Evolutionary conservation across 257 asterid species (phyloP).

Genomic region (Ocimum tenuiflorum): DNA sequence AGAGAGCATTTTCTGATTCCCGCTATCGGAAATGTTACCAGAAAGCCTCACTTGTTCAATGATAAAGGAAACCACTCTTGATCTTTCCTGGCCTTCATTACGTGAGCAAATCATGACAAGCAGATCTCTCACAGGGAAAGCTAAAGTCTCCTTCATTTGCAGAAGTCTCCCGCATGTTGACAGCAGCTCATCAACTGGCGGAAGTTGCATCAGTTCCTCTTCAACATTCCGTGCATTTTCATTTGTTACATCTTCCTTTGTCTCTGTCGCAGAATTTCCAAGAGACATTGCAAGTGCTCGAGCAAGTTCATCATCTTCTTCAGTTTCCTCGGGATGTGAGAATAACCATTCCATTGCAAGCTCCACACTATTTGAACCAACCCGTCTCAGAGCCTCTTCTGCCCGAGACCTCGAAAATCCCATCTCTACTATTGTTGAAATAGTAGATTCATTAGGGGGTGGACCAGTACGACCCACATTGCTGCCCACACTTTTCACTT

Average conservation of each 20-base stretch:
- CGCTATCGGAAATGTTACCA: conserved; percentile 41
- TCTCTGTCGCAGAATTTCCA: conserved; percentile 70
- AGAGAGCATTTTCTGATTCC: conserved; percentile 55
- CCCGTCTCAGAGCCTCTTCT: conserved; percentile 93
- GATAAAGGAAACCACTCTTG: conserved; percentile 61
- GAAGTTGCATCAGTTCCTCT: conserved; percentile 72
- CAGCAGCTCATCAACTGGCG: conserved; percentile 80
- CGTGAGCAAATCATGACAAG: conserved; percentile 84
- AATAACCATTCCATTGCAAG: conserved; percentile 97
- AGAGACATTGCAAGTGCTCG: conserved; percentile 97
- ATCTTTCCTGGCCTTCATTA: conserved; percentile 80
- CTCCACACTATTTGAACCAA: conserved; percentile 93
- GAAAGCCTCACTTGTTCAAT: conserved; percentile 75
- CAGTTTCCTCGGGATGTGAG: conserved; percentile 89
- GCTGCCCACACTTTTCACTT: conserved; percentile 53
- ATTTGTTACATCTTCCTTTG: conserved; percentile 49
- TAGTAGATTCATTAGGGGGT: conserved; percentile 71
- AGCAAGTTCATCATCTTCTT: conserved; percentile 95
- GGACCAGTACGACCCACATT: conserved; percentile 71
- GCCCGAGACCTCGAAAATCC: conserved; percentile 87
- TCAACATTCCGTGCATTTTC: conserved; percentile 50
- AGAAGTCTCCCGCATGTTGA: conserved; percentile 68
- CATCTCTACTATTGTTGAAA: conserved; percentile 79
- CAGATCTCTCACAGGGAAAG: conserved; percentile 86
- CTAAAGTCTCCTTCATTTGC: conserved; percentile 75